Evolutionary conservation across 768 basidiomycete species (phyloP).

Genomic region (Rhodotorula taiwanensis): DNA sequence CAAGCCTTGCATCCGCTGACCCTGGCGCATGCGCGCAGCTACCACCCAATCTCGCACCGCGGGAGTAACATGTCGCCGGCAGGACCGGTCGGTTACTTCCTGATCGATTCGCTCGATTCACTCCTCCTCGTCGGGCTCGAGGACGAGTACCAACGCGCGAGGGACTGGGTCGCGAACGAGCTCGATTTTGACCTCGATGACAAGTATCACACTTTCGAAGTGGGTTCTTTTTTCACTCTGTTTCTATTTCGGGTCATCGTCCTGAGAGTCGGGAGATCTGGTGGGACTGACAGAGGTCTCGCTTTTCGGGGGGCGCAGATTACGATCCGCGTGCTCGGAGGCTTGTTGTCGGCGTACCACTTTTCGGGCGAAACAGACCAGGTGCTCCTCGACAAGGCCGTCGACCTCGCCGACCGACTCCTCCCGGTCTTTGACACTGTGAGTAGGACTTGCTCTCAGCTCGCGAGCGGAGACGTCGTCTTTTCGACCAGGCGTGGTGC

Average conservation of each 20-base stretch:
- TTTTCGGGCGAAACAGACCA: constrained; percentile 57
- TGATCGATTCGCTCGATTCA: constrained; percentile 74
- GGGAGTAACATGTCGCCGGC: constrained; percentile 67
- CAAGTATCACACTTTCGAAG: constrained; percentile 84
- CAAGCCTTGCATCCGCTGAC: too few relatives aligned
- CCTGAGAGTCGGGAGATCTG: too few relatives aligned
- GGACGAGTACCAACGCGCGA: constrained; percentile 68
- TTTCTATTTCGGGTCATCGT: too few relatives aligned
- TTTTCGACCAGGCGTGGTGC: too few relatives aligned
- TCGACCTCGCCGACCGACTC: constrained; percentile 78
- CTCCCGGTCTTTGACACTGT: constrained; percentile 70
- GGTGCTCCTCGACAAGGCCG: constrained; percentile 67
- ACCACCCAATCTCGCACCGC: constrained; percentile 67
- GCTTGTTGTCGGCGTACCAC: constrained; percentile 77
- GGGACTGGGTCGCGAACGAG: constrained; percentile 62
- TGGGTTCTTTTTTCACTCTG: constrained; percentile 43
- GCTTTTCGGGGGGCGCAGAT: constrained; percentile 64
- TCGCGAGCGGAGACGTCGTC: too few relatives aligned
- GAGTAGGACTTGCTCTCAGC: too few relatives aligned
- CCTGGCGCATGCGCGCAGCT: too few relatives aligned
- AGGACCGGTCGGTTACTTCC: constrained; percentile 55
- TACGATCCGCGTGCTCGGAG: constrained; percentile 85
- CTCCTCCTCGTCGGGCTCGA: constrained; percentile 74
- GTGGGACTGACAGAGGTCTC: constrained; percentile 10
- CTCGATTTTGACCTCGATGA: constrained; percentile 71